Evolutionary conservation across 768 basidiomycete species (phyloP).

Genomic region (Mycena polygramma): DNA sequence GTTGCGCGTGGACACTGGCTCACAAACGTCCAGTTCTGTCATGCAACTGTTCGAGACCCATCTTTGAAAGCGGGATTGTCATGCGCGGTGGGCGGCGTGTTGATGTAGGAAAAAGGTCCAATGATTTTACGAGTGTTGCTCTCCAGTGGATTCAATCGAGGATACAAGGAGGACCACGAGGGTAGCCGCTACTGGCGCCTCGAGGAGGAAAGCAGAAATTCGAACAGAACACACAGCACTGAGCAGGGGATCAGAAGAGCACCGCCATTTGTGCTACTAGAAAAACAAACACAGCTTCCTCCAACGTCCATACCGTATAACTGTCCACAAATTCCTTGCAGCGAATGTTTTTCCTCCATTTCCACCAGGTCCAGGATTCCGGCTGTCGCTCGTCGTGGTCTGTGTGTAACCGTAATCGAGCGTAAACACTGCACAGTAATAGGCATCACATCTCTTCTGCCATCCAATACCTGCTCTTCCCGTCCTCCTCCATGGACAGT

Average conservation of each 20-base stretch:
- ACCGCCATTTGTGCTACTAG: neutral
- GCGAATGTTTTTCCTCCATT: neutral
- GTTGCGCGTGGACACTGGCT: constrained; percentile 5
- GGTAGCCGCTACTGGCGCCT: neutral
- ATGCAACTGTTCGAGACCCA: too few species aligned
- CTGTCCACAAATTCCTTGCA: neutral
- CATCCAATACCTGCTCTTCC: neutral
- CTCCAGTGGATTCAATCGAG: too few species aligned
- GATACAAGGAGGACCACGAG: neutral
- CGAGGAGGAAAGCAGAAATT: neutral
- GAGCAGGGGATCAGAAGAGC: constrained; percentile 6
- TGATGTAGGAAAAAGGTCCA: neutral
- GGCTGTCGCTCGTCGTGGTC: neutral
- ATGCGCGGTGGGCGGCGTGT: neutral
- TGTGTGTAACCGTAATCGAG: constrained; percentile 4
- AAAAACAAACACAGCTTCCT: neutral
- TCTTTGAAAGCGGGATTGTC: neutral
- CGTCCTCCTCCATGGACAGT: constrained; percentile 20
- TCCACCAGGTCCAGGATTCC: neutral
- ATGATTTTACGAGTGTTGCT: neutral
- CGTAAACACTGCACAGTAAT: neutral
- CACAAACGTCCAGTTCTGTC: neutral
- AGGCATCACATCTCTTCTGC: neutral
- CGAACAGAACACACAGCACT: constrained; percentile 10
- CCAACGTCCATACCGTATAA: constrained; percentile 6